Evolutionary conservation across 306 rosid species (phyloP), one percentile per base, ranked within the genome.

Genomic region (Chamaecrista fasciculata): DNA sequence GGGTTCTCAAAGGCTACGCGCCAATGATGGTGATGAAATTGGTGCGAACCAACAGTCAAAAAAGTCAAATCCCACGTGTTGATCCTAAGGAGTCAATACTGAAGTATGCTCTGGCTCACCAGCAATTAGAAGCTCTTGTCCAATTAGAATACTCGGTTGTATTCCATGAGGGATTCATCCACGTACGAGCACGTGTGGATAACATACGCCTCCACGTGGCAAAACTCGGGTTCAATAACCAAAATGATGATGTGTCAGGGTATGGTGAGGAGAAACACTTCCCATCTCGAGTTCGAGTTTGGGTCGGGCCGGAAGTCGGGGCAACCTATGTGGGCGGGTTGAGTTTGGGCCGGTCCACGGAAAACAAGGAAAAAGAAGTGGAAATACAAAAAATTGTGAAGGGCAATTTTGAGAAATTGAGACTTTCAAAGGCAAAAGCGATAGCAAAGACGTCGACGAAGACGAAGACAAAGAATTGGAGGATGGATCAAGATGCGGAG

Each of bases 291-390:
- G 78, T 81, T 20, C 81, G 97, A 47, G 43, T 90, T 8, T 94
- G 96, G 97, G 86, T 90, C 0, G 96, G 97, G 20, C 98, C 97
- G 0, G 97, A 94, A 52, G 81, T 94, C 0, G 96, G 98, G 28
- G 94, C 98, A 3, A 79, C 73, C 2, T 93, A 93, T 11, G 93
- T 88, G 28, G 81, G 43, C 1, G 94, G 94, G 66, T 23, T 90
- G 74, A 94, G 97, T 31, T 52, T 90, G 82, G 94, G 97, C 0
- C 86, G 94, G 31, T 90, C 98, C 15, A 85, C 98, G 21, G 79
- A 79, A 51, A 88, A 83, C 8, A 78, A 12, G 0, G 97, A 90
- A 81, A 77, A 70, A 2, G 98, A 93, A 33, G 80, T 86, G 78
- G 86, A 86, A 49, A 21, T 71, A 53, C 76, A 90, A 36, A 89